Evolutionary conservation across 2,329 filamentous ascomycete genomes (phyloP), one percentile per base, ranked within the genome.

Genomic region (Botryosphaeria agaves): DNA sequence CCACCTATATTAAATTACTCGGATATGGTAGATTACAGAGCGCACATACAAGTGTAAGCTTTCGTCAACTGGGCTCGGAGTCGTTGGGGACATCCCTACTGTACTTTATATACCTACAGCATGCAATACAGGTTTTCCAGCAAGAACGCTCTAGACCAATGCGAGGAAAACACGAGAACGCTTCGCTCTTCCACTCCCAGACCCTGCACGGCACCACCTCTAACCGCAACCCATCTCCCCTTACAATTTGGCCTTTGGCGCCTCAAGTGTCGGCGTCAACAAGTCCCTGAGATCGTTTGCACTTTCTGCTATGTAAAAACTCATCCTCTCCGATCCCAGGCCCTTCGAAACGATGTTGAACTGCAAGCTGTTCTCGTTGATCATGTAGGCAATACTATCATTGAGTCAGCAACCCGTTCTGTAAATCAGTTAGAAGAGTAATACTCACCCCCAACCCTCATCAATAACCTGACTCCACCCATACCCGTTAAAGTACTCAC

Each of bases 391-490:
- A 49, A 98, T 92, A 25, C 49, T 55, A 40, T 28, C 8, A n/a
- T 20, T 18, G 17, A 11, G 38, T 49, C 27, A 48, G 42, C 33
- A 34, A 26, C n/a, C 15, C 2, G 5, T 14, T 31, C n/a, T 9
- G 7, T n/a, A 15, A 5, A 5, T 6, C 17, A 12, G 15, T 15
- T 16, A 32, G 5, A 21, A 28, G 7, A 26, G 28, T 14, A 17
- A 14, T 24, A 50, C 51, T 52, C 30, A 55, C 40, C 89, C 89
- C 58, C 89, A 98, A 18, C 89, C 89, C 36, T 78, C 81, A 48
- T 95, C 85, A 32, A 95, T 79, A 31, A 98, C 89, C 62, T 98
- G 87, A 50, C 80, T 89, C 89, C 89, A 98, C 27, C 89, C 89
- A 56, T 98, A 98, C 15, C 91, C 89, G 53, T 98, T 98, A 60